Base-by-base conservation (phyloP, 2,329 filamentous ascomycete genomes). In the Chaetomium globosum region DNA sequence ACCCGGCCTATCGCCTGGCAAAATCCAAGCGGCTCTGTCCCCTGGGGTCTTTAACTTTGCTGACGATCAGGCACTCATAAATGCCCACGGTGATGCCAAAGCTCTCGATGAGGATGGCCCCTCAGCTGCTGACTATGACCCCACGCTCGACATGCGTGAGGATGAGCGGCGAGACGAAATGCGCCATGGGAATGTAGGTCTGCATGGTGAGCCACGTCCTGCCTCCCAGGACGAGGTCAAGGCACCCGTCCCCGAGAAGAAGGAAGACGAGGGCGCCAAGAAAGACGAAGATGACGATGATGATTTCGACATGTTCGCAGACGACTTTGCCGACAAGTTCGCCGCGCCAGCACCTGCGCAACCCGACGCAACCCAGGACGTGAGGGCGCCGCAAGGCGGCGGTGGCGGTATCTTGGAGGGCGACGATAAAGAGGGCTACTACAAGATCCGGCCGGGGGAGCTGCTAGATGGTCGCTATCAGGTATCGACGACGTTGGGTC, bases 361-460 rank as follows among this genome's bases (percentile, higher is more conserved):
- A 67, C 72, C 61, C 5, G 74, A 73, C 3, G 72, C 76, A 26
- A 71, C 76, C 9, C 74, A 77, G 8, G 80, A 82, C 28, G 77
- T 80, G 61, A 77, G 78, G 36, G 81, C 82, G 36, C 81, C 82
- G 23, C 80, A 81, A 52, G 80, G 82, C 54, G 80, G 77, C 21
- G 69, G 76, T 76, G 88, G 88, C 68, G 91, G 89, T 68, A 91
- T 94, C 76, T 85, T 97, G 60, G 94, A 98, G 73, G 94, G 96
- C 66, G 93, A 96, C 74, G 95, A 98, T 75, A 88, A 90, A 60
- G 93, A 99, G 74, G 95, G 94, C 6, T 98, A 98, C 76, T 99
- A 98, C 82, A 96, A 95, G 77, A 89, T 97, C 65, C 92, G 96
- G 64, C 87, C 93, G 49, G 93, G 94, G 73, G 95, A 99, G 80